Conservation (phyloP, 192 early-diverging fungal genomes). For the Coemansia sp. region DNA sequence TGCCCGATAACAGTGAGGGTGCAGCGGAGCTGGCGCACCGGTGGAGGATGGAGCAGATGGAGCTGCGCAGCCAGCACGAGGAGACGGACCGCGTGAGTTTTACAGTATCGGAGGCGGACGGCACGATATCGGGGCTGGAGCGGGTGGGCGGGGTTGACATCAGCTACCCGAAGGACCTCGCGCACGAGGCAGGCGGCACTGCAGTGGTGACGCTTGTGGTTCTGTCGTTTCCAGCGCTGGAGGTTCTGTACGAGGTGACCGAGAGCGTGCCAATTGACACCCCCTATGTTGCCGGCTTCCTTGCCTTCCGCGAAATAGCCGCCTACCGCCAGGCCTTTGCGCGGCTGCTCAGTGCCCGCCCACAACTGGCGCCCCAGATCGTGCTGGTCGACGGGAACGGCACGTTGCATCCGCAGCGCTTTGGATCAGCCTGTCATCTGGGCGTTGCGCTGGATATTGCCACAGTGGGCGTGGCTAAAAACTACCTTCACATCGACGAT, state of each 20-base stretch:
- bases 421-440: conserved; percentile 85
- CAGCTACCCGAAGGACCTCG: conserved; percentile 62
- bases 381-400: conserved; percentile 90
- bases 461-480: conserved; percentile 88
- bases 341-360: conserved; percentile 48
- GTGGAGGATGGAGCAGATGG: conserved; percentile 25
- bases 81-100: conserved; percentile 23
- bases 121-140: conserved; percentile 34
- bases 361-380: conserved; percentile 72
- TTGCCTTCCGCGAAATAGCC: conserved; percentile 87
- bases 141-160: conserved; percentile 77
- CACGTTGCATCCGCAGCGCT: conserved; percentile 78
- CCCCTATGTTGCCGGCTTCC: conserved; percentile 87
- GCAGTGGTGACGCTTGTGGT: conserved; percentile 79
- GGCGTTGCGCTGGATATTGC: conserved; percentile 73
- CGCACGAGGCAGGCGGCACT: conserved; percentile 30
- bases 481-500: conserved; percentile 74
- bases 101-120: neutral
- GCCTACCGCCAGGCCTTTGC: conserved; percentile 62
- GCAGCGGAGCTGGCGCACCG: conserved; percentile 8
- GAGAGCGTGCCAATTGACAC: conserved; percentile 60
- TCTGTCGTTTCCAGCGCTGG: conserved; percentile 65
- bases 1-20: neutral
- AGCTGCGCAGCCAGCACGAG: conserved; percentile 22
- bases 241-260: conserved; percentile 67